Evolutionary conservation across 495 filamentous ascomycete genomes (phyloP).

Genomic region (Hypoxylon trugodes): DNA sequence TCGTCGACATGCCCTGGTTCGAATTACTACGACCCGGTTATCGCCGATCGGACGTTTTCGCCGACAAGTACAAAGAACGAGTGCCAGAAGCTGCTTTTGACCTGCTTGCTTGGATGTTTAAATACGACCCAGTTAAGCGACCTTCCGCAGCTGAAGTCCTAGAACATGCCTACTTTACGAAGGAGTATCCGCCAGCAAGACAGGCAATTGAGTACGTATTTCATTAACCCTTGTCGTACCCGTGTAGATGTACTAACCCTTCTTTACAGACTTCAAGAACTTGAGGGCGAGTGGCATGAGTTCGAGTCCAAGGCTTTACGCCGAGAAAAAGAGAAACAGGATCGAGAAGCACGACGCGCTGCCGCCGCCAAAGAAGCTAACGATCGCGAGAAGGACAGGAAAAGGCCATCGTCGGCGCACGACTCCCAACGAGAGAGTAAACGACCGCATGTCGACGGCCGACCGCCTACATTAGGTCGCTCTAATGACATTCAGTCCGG

Average conservation of each 20-base stretch:
- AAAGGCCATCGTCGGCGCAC: slow-evolving; percentile 52
- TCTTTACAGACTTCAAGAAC: slow-evolving; percentile 70
- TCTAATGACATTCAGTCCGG: slow-evolving; percentile 15
- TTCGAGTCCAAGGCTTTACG: slow-evolving; percentile 96
- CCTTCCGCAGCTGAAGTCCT: slow-evolving; percentile 88
- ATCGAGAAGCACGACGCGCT: slow-evolving; percentile 73
- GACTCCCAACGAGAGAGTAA: slow-evolving; percentile 51
- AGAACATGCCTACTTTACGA: slow-evolving; percentile 86
- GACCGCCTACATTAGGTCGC: slow-evolving; percentile 10
- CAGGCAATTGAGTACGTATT: slow-evolving; percentile 82
- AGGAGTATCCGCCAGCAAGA: slow-evolving; percentile 79
- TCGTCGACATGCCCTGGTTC: slow-evolving; percentile 95
- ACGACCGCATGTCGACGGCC: slow-evolving; percentile 51
- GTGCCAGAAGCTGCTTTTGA: slow-evolving; percentile 83
- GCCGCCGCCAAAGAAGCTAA: slow-evolving; percentile 55
- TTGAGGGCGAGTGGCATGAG: slow-evolving; percentile 98
- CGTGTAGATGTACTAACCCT: slow-evolving; percentile 29
- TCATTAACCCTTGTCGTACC: background rate
- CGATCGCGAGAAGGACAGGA: slow-evolving; percentile 59
- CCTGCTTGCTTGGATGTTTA: slow-evolving; percentile 80
- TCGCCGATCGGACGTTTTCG: slow-evolving; percentile 79
- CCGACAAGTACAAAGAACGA: slow-evolving; percentile 77
- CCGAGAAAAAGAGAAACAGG: slow-evolving; percentile 84
- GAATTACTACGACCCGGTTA: slow-evolving; percentile 83
- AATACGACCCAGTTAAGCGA: slow-evolving; percentile 84